phyloP scores from a whole-genome alignment of 805 yeast genomes.

The Lipomyces mesembrius region DNA sequence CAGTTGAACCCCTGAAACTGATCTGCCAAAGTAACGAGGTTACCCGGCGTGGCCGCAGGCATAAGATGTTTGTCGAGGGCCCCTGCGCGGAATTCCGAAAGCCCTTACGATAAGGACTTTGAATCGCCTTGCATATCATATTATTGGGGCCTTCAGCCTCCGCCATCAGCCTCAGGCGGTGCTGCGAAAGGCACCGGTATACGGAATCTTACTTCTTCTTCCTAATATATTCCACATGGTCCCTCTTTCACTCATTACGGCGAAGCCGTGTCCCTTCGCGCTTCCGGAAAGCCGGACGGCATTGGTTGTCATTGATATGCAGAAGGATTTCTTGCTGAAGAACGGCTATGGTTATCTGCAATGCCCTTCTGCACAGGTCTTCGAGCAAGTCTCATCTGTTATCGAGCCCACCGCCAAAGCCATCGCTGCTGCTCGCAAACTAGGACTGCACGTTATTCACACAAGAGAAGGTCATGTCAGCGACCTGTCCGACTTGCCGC shows the following conservation, averaged over 20 bases:
- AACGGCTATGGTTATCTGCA: constrained; percentile 44
- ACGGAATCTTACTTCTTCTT: background rate
- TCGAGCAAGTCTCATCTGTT: constrained; percentile 40
- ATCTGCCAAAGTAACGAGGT: background rate
- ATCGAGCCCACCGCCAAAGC: constrained; percentile 40
- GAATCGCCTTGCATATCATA: background rate
- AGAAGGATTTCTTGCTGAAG: constrained; percentile 44
- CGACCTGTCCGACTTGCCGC: constrained; percentile 43
- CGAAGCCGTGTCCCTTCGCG: constrained; percentile 34
- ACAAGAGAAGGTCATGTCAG: constrained; percentile 46
- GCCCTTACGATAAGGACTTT: background rate
- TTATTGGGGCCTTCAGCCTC: background rate
- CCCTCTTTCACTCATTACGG: constrained; percentile 21
- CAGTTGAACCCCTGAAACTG: background rate
- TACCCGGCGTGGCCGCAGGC: background rate
- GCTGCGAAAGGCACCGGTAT: background rate
- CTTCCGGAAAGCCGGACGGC: constrained; percentile 41
- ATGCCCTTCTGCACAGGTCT: constrained; percentile 41
- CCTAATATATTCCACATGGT: constrained; percentile 19
- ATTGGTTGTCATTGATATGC: constrained; percentile 46
- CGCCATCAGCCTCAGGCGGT: background rate
- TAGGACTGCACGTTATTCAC: constrained; percentile 44
- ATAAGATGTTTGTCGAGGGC: background rate
- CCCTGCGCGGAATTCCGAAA: background rate
- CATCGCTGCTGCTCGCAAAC: constrained; percentile 42